Conservation (phyloP, 2,329 filamentous ascomycete genomes). For the Colletotrichum zoysiae region DNA sequence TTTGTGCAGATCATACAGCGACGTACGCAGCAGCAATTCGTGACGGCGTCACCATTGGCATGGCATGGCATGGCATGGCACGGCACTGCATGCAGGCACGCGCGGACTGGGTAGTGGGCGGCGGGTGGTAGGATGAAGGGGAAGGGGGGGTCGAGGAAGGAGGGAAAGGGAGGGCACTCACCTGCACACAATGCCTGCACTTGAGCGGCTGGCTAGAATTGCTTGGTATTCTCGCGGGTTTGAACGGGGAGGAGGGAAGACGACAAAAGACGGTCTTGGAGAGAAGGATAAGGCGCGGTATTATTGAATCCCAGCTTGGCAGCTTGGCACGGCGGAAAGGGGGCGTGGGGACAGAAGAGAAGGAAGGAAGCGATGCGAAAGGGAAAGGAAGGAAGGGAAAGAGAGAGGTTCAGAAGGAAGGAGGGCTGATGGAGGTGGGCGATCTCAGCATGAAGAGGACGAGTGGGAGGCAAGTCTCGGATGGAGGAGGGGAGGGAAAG, state of each 20-base stretch:
- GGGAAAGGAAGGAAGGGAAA: slow-evolving; percentile 2
- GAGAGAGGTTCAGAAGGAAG: slow-evolving; percentile 30
- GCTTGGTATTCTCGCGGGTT: slow-evolving; percentile 28
- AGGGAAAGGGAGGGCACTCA: slow-evolving; percentile 15
- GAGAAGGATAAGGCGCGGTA: background rate
- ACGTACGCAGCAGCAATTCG: background rate
- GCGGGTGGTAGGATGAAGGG: background rate
- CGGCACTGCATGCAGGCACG: background rate
- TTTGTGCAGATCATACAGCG: slow-evolving; percentile 57
- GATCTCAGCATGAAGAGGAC: slow-evolving; percentile 38
- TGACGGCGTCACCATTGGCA: background rate
- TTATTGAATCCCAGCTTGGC: slow-evolving; percentile 35
- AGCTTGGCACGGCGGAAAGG: slow-evolving; percentile 27
- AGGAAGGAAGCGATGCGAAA: background rate
- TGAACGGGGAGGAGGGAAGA: slow-evolving; percentile 2
- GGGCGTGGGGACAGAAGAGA: slow-evolving; percentile 26
- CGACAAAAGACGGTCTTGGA: background rate
- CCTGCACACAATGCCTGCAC: slow-evolving; percentile 43
- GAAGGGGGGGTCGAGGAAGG: too few relatives aligned
- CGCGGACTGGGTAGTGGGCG: background rate
- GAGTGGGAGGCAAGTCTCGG: slow-evolving; percentile 34
- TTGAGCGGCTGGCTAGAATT: slow-evolving; percentile 38
- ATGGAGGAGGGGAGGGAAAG: slow-evolving; percentile 18
- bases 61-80: background rate
- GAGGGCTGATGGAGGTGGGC: slow-evolving; percentile 28